Percentiles rank a stretch among this genome's conserved stretches.
phyloP scores from a whole-genome alignment of 192 early-diverging fungal genomes.

The Rhizophagus prolifer region DNA sequence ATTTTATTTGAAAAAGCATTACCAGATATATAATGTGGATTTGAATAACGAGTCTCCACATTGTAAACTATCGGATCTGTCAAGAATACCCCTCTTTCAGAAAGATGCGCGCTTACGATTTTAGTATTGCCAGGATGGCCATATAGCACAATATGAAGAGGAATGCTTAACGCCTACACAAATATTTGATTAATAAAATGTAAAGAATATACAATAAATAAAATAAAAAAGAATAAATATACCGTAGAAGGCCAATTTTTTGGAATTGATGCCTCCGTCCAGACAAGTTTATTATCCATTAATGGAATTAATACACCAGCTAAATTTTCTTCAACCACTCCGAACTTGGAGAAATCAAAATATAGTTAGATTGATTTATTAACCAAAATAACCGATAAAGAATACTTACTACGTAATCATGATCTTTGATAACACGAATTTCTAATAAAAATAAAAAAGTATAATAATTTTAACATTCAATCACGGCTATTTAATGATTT shows the following conservation, averaged over 20 bases:
- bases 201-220: too few relatives aligned
- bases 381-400: not conserved
- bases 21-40: conserved; percentile 36
- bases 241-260: conserved; percentile 1
- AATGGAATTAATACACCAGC: not conserved
- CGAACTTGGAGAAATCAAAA: conserved; percentile 19
- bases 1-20: conserved; percentile 36
- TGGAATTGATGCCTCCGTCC: conserved; percentile 8
- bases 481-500: conserved; percentile 19
- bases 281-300: conserved; percentile 1
- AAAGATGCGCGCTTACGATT: conserved; percentile 35
- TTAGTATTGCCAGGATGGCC: conserved; percentile 30
- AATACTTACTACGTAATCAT: not conserved
- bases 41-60: conserved; percentile 35
- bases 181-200: not conserved
- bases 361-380: conserved; percentile 22
- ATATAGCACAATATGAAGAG: conserved; percentile 40
- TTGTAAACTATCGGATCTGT: conserved; percentile 38
- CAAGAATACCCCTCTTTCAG: conserved; percentile 33
- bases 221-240: too few relatives aligned
- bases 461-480: conserved; percentile 8
- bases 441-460: not conserved
- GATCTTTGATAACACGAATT: not conserved
- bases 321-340: conserved; percentile 33
- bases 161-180: conserved; percentile 37